Evolutionary conservation across 352 stramenopile species (phyloP), one percentile per base, ranked within the genome.

Genomic region (Globisporangium canariense): DNA sequence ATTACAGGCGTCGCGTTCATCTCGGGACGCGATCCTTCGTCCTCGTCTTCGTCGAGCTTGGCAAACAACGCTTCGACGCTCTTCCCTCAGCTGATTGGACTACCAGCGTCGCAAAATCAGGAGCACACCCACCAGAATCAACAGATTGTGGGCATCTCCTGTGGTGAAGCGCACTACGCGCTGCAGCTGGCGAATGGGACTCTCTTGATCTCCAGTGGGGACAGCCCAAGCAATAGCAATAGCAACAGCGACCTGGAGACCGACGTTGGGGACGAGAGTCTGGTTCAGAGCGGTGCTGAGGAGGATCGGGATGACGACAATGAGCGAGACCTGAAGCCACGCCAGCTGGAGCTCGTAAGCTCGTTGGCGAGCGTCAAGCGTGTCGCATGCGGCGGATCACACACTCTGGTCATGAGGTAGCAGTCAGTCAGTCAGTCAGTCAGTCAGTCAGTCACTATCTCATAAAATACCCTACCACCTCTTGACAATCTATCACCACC

Each of bases 161-260:
- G 74, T 50, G 76, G 76, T 9, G 76, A 84, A 73, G 61, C 67
- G n/a, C 71, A 84, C 38, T 84, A 66, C 65, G 66, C 66, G 1
- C 62, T 84, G 16, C 65, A 78, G 32, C 51, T 68, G 5, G 67
- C 65, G 46, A 60, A 34, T 64, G 76, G 73, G 8, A 54, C 67
- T 13, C 51, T 83, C 4, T n/a, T 79, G 22, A n/a, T 71, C 18
- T 81, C 71, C 9, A 0, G 65, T 49, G 43, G 43, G 11, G 43
- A 49, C 62, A 32, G 30, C 54, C 36, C 67, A 41, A 36, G 64
- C 54, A 32, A 67, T 52, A 0, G 43, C 69, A n/a, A 58, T 41
- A 25, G 68, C 51, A 50, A n/a, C 8, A 20, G 30, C 51, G 62
- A 70, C 20, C 63, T 62, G 1, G 56, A 63, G 45, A 46, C 40